These are phyloP conservation scores for Selenicereus undatus DNA, from an alignment of 148 eudicot genomes.

Conservation along the genomic window DNA sequence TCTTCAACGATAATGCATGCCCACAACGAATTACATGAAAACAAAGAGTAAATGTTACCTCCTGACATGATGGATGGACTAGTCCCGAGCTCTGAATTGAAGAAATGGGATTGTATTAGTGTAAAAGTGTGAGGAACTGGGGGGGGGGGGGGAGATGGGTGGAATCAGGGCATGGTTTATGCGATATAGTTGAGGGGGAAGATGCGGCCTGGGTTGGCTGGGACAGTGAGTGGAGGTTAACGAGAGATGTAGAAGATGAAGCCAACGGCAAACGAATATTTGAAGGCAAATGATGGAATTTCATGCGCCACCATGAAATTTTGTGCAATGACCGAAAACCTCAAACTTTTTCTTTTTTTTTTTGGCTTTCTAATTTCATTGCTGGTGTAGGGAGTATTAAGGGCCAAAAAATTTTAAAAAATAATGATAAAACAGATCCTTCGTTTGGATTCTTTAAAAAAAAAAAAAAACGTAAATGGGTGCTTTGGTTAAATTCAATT, in stretches of 20 bases:
- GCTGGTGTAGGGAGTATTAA: too few species aligned
- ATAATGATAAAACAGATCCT: too few species aligned
- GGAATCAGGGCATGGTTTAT: not conserved
- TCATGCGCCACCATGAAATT: not conserved
- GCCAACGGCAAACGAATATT: not conserved
- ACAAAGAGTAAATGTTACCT: slow-evolving; percentile 11
- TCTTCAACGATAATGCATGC: not conserved
- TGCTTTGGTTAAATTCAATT: too few species aligned
- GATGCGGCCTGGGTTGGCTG: slow-evolving; percentile 11
- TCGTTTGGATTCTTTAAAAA: too few species aligned
- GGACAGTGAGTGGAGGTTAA: slow-evolving; percentile 16
- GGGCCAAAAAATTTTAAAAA: too few species aligned
- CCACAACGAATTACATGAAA: not conserved
- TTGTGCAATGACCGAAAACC: not conserved
- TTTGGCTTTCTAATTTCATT: not conserved
- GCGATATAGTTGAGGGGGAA: not conserved
- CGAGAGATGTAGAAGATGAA: not conserved
- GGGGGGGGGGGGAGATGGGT: not conserved
- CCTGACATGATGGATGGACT: slow-evolving; percentile 23
- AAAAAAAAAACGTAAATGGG: too few species aligned
- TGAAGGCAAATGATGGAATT: not conserved
- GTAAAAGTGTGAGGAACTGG: not conserved
- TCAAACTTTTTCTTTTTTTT: too few species aligned
- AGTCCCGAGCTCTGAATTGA: not conserved
- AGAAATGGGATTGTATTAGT: not conserved